Evolutionary conservation across 1,139 yeast species (phyloP).

Genomic region (Pichia sp.): DNA sequence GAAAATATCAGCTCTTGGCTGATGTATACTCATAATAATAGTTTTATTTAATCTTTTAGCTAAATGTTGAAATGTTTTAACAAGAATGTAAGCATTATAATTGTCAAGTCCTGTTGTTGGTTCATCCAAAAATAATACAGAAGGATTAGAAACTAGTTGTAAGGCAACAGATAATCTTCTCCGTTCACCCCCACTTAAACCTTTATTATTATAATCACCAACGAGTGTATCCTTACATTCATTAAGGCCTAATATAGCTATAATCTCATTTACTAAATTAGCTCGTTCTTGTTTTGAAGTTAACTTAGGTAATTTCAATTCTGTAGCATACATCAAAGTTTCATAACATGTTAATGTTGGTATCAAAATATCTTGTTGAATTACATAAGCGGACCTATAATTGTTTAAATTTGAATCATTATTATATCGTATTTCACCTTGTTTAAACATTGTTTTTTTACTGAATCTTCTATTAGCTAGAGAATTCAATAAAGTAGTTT

Average conservation of each 20-base stretch:
- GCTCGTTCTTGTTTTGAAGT: slow-evolving; percentile 34
- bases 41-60: slow-evolving; percentile 58
- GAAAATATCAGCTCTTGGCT: slow-evolving; percentile 77
- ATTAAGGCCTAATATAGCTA: slow-evolving; percentile 54
- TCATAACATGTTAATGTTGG: slow-evolving; percentile 69
- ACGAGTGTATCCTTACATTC: slow-evolving; percentile 58
- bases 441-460: slow-evolving; percentile 21
- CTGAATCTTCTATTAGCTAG: slow-evolving; percentile 54
- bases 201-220: slow-evolving; percentile 50
- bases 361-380: slow-evolving; percentile 68
- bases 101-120: slow-evolving; percentile 90
- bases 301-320: slow-evolving; percentile 48
- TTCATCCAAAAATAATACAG: slow-evolving; percentile 72
- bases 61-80: slow-evolving; percentile 53
- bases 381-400: slow-evolving; percentile 58
- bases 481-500: slow-evolving; percentile 70
- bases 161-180: slow-evolving; percentile 72
- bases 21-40: slow-evolving; percentile 70
- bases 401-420: slow-evolving; percentile 28
- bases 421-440: slow-evolving; percentile 31
- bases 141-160: slow-evolving; percentile 69
- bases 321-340: slow-evolving; percentile 64
- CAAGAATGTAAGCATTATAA: slow-evolving; percentile 59
- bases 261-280: slow-evolving; percentile 50
- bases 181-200: slow-evolving; percentile 83